These are phyloP conservation scores for Talaromyces sp. DNA, from an alignment of 2,329 filamentous ascomycete genomes.

Conservation along the genomic window DNA sequence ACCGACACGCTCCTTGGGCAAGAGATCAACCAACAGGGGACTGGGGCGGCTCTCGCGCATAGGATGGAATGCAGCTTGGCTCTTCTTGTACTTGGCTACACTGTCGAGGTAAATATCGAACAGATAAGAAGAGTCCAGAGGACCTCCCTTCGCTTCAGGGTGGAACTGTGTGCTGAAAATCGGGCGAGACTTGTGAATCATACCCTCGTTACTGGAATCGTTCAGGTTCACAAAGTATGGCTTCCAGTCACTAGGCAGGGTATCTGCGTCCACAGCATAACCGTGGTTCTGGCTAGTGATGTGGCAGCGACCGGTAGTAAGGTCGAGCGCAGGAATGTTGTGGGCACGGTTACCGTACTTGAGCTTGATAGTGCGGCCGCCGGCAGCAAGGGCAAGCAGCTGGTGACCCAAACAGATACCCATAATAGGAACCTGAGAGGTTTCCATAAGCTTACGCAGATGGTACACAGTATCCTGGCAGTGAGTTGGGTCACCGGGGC, in stretches of 20 bases:
- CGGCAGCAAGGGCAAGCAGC: slow-evolving; percentile 81
- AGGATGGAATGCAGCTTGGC: slow-evolving; percentile 62
- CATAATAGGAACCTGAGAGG: slow-evolving; percentile 86
- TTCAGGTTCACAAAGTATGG: slow-evolving; percentile 99
- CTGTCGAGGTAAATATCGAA: slow-evolving; percentile 95
- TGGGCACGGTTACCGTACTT: slow-evolving; percentile 99
- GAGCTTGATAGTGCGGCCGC: slow-evolving; percentile 88
- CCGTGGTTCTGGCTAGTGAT: slow-evolving; percentile 99
- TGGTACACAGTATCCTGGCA: slow-evolving; percentile 93
- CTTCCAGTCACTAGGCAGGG: slow-evolving; percentile 80
- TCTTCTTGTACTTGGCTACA: slow-evolving; percentile 82
- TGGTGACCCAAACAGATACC: slow-evolving; percentile 98
- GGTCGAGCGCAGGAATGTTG: slow-evolving; percentile 92
- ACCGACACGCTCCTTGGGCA: slow-evolving; percentile 91
- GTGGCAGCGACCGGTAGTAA: slow-evolving; percentile 95
- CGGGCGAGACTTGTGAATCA: slow-evolving; percentile 91
- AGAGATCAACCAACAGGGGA: slow-evolving; percentile 80
- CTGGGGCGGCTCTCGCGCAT: slow-evolving; percentile 81
- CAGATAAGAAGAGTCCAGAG: slow-evolving; percentile 89
- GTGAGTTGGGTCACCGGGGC: slow-evolving; percentile 95
- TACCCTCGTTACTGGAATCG: slow-evolving; percentile 93
- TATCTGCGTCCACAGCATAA: slow-evolving; percentile 84
- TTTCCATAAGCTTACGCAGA: slow-evolving; percentile 83
- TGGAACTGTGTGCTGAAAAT: slow-evolving; percentile 99
- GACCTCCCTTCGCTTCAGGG: slow-evolving; percentile 94